Evolutionary conservation across 306 rosid genomes (phyloP), one percentile per base, ranked within the genome.

Genomic region (Geum urbanum): DNA sequence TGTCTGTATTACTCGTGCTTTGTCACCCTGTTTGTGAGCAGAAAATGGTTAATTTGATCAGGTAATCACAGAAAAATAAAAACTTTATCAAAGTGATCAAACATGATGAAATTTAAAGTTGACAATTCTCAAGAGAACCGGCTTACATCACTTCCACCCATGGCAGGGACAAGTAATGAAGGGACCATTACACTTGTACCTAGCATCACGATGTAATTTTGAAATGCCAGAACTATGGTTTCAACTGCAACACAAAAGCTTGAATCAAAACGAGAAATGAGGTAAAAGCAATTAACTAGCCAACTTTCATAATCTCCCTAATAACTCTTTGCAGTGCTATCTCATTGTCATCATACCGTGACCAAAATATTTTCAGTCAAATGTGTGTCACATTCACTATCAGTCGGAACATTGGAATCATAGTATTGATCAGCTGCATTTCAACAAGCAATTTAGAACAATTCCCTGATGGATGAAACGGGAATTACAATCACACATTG

Each of bases 161-260:
- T 94, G 67, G 81, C 92, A 13, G 84, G 98, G 59, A 94, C 98
- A 9, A 90, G 80, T 53, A 81, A 1, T 5, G 98, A 79, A 43
- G 98, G 98, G 77, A 94, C 86, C 96, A 94, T 88, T 20, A 94
- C 98, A 77, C 91, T 90, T 50, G 96, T 94, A 53, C 98, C 98
- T 65, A 94, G 83, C 96, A 90, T 88, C 89, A 90, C 62, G 67
- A 94, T 90, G 90, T 94, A 94, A 74, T 94, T 90, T 80, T 94
- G 98, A 83, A 94, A 94, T 79, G 96, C 98, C 59, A 94, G 80
- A 41, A 87, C 63, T 40, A 94, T 83, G 59, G 97, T 88, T 87
- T 94, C 97, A 70, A 74, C 98, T 94, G 92, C 90, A 84, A 85
- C 47, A 77, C 13, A 78, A 76, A 46, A 40, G 48, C 16, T 69